A percentile compares a stretch with the other conserved stretches of the same genome.
phyloP scores from a whole-genome alignment of 371 early-diverging fungal genomes.

The Mortierella sp. region DNA sequence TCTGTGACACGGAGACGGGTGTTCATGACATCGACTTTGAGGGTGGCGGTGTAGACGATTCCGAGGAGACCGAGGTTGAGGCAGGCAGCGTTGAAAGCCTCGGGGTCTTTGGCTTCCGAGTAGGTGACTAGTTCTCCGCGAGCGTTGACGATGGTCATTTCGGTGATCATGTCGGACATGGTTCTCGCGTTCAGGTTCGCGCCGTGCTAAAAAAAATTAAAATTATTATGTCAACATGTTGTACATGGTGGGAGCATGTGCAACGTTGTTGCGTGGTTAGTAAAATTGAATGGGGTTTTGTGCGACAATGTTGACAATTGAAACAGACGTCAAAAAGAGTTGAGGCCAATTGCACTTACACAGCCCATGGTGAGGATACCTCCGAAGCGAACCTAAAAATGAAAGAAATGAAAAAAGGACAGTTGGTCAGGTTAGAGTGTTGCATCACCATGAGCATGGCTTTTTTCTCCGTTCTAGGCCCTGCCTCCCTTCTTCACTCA shows the following conservation, averaged over 20 bases:
- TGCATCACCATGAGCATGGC: not conserved
- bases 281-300: too few relatives aligned
- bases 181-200: not conserved
- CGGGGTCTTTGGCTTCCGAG: slow-evolving; percentile 12
- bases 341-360: slow-evolving; percentile 19
- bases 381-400: slow-evolving; percentile 31
- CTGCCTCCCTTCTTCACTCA: too few relatives aligned
- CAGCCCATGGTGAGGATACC: slow-evolving; percentile 47
- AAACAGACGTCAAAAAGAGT: not conserved
- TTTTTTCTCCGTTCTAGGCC: not conserved
- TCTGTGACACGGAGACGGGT: slow-evolving; percentile 31
- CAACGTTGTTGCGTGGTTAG: not conserved
- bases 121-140: slow-evolving; percentile 3
- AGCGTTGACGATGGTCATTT: not conserved
- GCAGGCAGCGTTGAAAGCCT: slow-evolving; percentile 23
- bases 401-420: not conserved
- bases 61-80: slow-evolving; percentile 20
- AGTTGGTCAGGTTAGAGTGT: not conserved
- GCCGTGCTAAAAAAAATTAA: slow-evolving; percentile 11
- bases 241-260: not conserved
- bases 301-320: not conserved
- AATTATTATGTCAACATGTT: too few relatives aligned
- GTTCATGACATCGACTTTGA: slow-evolving; percentile 37
- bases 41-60: slow-evolving; percentile 26
- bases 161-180: not conserved